Evolutionary conservation across 108 stramenopile species (phyloP), one percentile per base, ranked within the genome.

Genomic region (Stephanodiscus triporus): DNA sequence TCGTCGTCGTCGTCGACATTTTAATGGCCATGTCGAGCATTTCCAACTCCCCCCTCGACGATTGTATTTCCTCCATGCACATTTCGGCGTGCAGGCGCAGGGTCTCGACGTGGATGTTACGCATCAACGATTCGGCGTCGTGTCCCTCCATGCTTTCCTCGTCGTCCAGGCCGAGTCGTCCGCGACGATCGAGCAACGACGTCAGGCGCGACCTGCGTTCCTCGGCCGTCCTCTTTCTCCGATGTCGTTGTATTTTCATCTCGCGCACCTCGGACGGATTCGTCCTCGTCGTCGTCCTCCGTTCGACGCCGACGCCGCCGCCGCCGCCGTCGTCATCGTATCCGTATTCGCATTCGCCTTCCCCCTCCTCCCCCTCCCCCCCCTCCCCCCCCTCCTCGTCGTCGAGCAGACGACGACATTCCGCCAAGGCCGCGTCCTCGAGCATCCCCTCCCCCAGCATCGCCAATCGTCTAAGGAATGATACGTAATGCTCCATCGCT

Each of bases 111-210:
- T 82, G 66, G 17, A 91, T 14, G 0, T 72, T 74, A 34, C 93
- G 80, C 42, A 75, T 69, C 47, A 95, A 30, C 0, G 87, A 75
- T 70, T 95, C 93, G n/a, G 76, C 66, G 50, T 95, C 93, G 63
- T 87, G 66, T 3, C 91, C 93, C 65, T 89, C 91, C 77, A 90
- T 69, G 37, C 76, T 79, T 32, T 92, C 94, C 27, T 84, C 82
- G 0, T 77, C 63, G 19, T 66, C 47, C 11, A 91, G 56, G 23
- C 72, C 83, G 24, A 88, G 64, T 30, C 91, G 80, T 30, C 53
- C 68, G 47, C 93, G 76, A 42, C 91, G 86, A 51, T 85, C 74
- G 50, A 64, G 23, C 20, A 83, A 49, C 24, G 88, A 78, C 60
- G 68, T 37, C 27, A 94, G 63, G 19, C 68, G 76, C 22, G 83